Percentiles rank a stretch among this genome's conserved stretches.
These are phyloP conservation scores for Ceratocystis papillata DNA, from an alignment of 2,329 filamentous ascomycete genomes.

Conservation along the genomic window DNA sequence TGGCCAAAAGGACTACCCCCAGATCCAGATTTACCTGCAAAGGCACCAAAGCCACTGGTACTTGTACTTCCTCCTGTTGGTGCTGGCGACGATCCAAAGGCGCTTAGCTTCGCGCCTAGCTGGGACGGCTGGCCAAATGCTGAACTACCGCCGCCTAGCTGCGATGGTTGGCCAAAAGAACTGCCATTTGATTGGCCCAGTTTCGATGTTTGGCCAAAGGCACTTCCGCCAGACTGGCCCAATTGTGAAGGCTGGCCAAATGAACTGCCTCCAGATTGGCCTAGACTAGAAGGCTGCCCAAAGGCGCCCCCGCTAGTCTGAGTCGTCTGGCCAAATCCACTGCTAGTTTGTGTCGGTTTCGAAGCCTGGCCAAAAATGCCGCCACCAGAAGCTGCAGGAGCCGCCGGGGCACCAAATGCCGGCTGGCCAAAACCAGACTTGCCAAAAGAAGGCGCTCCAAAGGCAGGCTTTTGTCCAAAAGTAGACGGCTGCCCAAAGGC, in stretches of 20 bases:
- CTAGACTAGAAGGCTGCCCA: slow-evolving; percentile 31
- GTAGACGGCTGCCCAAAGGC: slow-evolving; percentile 26
- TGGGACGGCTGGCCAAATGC: slow-evolving; percentile 29
- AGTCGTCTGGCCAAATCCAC: slow-evolving; percentile 33
- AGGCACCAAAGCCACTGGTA: slow-evolving; percentile 27
- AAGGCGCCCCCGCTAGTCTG: slow-evolving; percentile 31
- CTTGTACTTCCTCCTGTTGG: slow-evolving; percentile 15
- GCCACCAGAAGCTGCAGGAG: slow-evolving; percentile 11
- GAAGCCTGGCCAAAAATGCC: slow-evolving; percentile 33
- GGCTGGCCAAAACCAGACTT: slow-evolving; percentile 22
- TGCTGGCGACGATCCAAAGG: slow-evolving; percentile 25
- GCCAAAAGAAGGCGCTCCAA: slow-evolving; percentile 27
- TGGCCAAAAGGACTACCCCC: slow-evolving; percentile 15
- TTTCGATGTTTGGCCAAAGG: slow-evolving; percentile 33
- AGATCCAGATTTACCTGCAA: slow-evolving; percentile 30
- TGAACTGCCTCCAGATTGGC: slow-evolving; percentile 29
- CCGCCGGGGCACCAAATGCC: slow-evolving; percentile 16
- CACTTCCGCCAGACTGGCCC: slow-evolving; percentile 29
- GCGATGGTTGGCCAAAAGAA: slow-evolving; percentile 33
- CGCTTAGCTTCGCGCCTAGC: slow-evolving; percentile 18
- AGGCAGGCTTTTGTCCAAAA: slow-evolving; percentile 34
- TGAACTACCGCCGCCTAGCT: slow-evolving; percentile 28
- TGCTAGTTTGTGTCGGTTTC: slow-evolving; percentile 31
- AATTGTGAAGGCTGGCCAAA: slow-evolving; percentile 32
- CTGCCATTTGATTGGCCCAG: slow-evolving; percentile 25